Evolutionary conservation across 306 rosid genomes (phyloP), one percentile per base, ranked within the genome.

Genomic region (Cucumis cinereus): DNA sequence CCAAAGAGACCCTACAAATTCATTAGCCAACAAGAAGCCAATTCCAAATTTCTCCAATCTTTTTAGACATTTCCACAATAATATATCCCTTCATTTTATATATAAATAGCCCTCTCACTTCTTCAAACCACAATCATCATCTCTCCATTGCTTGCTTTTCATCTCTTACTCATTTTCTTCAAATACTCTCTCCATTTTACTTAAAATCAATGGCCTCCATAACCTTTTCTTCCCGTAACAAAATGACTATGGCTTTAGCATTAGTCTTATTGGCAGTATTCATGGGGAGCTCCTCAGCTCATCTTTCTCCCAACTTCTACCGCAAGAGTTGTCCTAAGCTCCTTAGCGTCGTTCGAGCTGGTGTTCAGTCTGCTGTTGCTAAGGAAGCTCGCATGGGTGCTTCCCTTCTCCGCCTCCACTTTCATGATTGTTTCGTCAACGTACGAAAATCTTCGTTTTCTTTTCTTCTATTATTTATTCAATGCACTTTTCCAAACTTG

Each of bases 361-460:
- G 84, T 12, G 90, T 93, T 36, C 77, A 40, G 19, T 69, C 86
- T 11, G 96, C 96, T 0, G 59, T 93, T 3, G 62, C 84, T 4
- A 89, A 85, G 69, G 93, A 87, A 73, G 77, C 26, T 10, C 98
- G 98, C 57, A 84, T 86, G 16, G 98, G 94, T 8, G 98, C 96
- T 24, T 92, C 96, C 52, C 86, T 92, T 11, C 85, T 92, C 61
- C 98, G 96, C 50, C 96, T 92, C 43, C 81, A 77, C 81, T 92
- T 92, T 40, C 98, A 92, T 30, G 98, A 89, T 50, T 92, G 98
- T 82, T 92, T 92, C 23, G 90, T 90, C 77, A 79, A 92, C 28
- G 98, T 92, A 83, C 84, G 15, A 3, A 45, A 11, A 45, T 0
- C 52, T 1, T 45, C 6, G 1, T 45, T 13, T 45, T 45, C 52